Evolutionary conservation across 306 rosid genomes (phyloP), one percentile per base, ranked within the genome.

Genomic region (Leucaena leucocephala): DNA sequence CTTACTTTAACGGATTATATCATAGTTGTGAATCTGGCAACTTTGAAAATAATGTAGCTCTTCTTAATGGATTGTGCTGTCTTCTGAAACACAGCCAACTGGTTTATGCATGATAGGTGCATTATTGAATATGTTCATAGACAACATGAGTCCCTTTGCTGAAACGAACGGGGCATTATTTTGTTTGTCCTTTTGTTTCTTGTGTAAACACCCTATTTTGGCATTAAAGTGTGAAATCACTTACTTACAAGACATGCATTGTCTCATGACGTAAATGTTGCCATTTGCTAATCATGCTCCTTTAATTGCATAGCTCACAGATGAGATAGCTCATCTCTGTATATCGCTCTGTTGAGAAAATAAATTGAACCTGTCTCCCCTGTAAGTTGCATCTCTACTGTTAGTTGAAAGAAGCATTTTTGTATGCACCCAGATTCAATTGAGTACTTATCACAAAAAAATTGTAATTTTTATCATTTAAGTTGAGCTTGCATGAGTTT

Each of bases 311-410:
- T 15, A 13, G 57, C 63, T 77, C 45, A 75, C 39, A 61, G 69
- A 77, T 14, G n/a, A n/a, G n/a, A n/a, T n/a, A 22, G 75, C 14
- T 39, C 27, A n/a, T 54, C 33, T 14, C 19, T 40, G 2, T 39
- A 15, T 50, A 1, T 40, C 8, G 19, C 7, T 8, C 27, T 39
- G 7, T 39, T 21, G 45, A 40, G 17, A 72, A 10, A 14, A 27
- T 42, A 27, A 61, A 27, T 11, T 61, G 72, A 55, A 14, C 64
- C 15, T 79, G 82, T 71, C 64, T 66, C 73, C 76, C 66, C 8
- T 21, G 46, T 5, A 40, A 78, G 69, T 21, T 40, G 59, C 75
- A 27, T 13, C 3, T 8, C 36, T 12, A 1, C 4, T 14, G 33
- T 10, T 50, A 58, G 21, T 72, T 39, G 77, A 55, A 55, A 72